phyloP scores from a whole-genome alignment of 1,284 basidiomycete genomes.

The Athelia sp. region DNA sequence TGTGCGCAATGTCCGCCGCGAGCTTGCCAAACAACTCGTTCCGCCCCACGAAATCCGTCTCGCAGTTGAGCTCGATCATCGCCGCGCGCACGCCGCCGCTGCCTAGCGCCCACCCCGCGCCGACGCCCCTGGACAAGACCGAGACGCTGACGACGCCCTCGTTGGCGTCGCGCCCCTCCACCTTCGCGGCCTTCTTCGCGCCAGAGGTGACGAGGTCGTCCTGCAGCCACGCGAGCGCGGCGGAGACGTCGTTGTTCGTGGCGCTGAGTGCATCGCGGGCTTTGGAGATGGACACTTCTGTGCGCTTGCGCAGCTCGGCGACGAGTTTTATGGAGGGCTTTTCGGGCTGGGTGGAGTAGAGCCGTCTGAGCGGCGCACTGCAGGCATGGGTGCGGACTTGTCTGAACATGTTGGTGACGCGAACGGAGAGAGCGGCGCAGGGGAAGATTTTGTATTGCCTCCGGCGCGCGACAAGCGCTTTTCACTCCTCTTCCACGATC shows the following conservation, averaged over 20 bases:
- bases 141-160: slow-evolving; percentile 81
- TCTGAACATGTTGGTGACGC: slow-evolving; percentile 4
- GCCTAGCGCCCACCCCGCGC: slow-evolving; percentile 21
- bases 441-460: not conserved
- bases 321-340: slow-evolving; percentile 72
- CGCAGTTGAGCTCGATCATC: slow-evolving; percentile 93
- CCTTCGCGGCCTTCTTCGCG: slow-evolving; percentile 80
- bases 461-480: not conserved
- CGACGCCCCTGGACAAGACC: slow-evolving; percentile 58
- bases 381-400: not conserved
- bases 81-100: slow-evolving; percentile 64
- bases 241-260: slow-evolving; percentile 69
- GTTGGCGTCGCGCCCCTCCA: slow-evolving; percentile 66
- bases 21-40: slow-evolving; percentile 82
- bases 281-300: slow-evolving; percentile 76
- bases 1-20: slow-evolving; percentile 80
- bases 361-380: slow-evolving; percentile 6
- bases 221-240: slow-evolving; percentile 79
- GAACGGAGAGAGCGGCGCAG: not conserved
- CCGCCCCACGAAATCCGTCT: slow-evolving; percentile 94
- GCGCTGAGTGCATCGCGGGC: slow-evolving; percentile 84
- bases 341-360: slow-evolving; percentile 34
- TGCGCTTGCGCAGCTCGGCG: slow-evolving; percentile 79
- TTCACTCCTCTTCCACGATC: not conserved
- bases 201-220: slow-evolving; percentile 69